Conservation (phyloP, 306 rosid species). For the Alnus glutinosa region DNA sequence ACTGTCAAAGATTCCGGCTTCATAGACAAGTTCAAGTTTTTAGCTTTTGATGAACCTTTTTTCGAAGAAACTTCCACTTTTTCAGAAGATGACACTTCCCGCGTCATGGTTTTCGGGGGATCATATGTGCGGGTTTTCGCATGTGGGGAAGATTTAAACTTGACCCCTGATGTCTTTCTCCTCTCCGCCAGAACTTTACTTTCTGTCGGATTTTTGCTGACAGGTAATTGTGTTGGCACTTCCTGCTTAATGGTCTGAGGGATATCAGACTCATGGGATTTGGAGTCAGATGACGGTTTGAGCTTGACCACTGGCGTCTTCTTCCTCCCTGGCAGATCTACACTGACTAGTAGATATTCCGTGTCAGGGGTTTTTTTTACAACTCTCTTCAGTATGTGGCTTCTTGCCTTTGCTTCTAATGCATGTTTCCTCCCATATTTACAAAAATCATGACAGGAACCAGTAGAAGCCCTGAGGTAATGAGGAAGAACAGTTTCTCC, state of each 20-base stretch:
- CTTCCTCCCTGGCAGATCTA: conserved; percentile 33
- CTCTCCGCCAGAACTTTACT: conserved; percentile 30
- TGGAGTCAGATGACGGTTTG: conserved; percentile 38
- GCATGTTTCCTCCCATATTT: conserved; percentile 62
- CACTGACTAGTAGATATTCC: conserved; percentile 30
- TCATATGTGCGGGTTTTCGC: conserved; percentile 30
- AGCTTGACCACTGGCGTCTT: conserved; percentile 22
- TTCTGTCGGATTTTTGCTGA: conserved; percentile 27
- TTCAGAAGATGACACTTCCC: conserved; percentile 34
- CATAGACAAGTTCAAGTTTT: conserved; percentile 39
- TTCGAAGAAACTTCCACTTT: conserved; percentile 21
- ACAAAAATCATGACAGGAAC: conserved; percentile 92
- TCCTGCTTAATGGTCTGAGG: conserved; percentile 5
- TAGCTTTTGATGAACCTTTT: not conserved
- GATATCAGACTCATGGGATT: conserved; percentile 16
- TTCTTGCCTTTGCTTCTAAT: conserved; percentile 41
- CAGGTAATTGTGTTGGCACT: conserved; percentile 34
- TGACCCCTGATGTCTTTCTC: conserved; percentile 41
- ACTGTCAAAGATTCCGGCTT: conserved; percentile 33
- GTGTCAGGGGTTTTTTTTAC: conserved; percentile 31
- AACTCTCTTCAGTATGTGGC: conserved; percentile 37
- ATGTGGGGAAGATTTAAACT: conserved; percentile 33
- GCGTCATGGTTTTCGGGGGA: conserved; percentile 38
- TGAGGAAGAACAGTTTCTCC: conserved; percentile 45
- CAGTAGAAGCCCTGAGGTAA: conserved; percentile 80